These are phyloP conservation scores for Daldinia caldariorum DNA, from an alignment of 495 filamentous ascomycete species.

Conservation along the genomic window DNA sequence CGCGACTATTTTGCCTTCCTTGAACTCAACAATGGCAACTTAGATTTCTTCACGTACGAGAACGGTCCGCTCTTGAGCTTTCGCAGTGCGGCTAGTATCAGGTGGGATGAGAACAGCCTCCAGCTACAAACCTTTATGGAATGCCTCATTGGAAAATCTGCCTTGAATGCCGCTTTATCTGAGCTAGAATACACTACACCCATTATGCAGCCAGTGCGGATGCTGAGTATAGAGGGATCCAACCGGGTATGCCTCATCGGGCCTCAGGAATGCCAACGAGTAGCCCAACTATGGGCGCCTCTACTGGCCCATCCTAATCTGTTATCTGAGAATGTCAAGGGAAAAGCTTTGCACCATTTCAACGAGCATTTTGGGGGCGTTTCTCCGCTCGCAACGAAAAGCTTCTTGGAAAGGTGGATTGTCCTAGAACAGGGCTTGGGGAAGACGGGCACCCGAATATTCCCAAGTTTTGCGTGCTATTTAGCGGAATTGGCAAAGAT, in stretches of 20 bases:
- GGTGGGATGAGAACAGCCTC: not conserved
- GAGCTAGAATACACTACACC: not conserved
- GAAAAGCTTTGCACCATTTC: not conserved
- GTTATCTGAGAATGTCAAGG: not conserved
- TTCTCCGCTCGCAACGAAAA: not conserved
- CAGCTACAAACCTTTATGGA: not conserved
- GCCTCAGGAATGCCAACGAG: not conserved
- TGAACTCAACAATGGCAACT: not conserved
- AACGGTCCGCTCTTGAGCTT: not conserved
- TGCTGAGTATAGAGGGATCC: not conserved
- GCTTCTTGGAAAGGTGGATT: slow-evolving; percentile 1
- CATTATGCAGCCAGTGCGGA: not conserved
- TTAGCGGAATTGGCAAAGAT: not conserved
- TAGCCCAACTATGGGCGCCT: slow-evolving; percentile 7
- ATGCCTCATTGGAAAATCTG: not conserved
- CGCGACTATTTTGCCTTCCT: slow-evolving; percentile 5
- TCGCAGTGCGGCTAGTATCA: not conserved
- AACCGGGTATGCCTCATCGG: not conserved
- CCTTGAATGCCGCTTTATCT: no score
- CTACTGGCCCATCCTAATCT: not conserved
- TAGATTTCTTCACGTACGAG: not conserved
- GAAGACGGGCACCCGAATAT: not conserved
- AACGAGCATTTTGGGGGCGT: not conserved
- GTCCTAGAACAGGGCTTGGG: not conserved
- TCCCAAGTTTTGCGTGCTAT: slow-evolving; percentile 11